These are phyloP conservation scores for Colletotrichum sp. DNA, from an alignment of 2,329 filamentous ascomycete species.

Conservation along the genomic window DNA sequence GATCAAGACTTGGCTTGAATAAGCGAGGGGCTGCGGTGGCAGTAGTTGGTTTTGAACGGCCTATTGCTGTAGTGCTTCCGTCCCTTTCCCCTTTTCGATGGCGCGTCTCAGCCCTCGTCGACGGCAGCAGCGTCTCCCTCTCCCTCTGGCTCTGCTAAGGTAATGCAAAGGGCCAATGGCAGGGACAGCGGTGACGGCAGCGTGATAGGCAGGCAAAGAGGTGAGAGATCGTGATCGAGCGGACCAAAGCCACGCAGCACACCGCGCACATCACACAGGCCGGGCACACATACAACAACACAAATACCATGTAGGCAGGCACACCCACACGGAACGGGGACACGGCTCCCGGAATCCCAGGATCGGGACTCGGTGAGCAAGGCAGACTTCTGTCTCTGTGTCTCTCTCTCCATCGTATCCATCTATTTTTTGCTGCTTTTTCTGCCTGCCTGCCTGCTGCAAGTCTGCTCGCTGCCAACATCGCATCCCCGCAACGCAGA, in stretches of 20 bases:
- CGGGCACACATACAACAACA: neutral
- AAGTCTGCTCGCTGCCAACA: neutral
- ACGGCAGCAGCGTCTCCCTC: neutral
- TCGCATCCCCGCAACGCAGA: neutral
- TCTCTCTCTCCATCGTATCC: too few relatives aligned
- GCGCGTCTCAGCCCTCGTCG: slow-evolving; percentile 6
- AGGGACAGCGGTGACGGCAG: neutral
- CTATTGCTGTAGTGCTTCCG: neutral
- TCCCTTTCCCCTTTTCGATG: neutral
- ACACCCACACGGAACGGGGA: neutral
- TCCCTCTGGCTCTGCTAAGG: neutral
- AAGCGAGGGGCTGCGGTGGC: neutral
- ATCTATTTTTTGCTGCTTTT: neutral
- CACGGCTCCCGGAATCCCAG: neutral
- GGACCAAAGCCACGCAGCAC: neutral
- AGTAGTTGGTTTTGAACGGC: neutral
- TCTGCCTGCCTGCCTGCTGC: neutral
- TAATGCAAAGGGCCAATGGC: neutral
- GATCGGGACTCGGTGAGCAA: neutral
- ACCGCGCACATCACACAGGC: neutral
- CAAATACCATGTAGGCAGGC: neutral
- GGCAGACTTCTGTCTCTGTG: neutral
- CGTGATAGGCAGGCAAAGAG: neutral
- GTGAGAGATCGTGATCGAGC: neutral
- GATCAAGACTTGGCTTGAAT: neutral